Percentiles rank a stretch among this genome's conserved stretches.
Evolutionary conservation across 345 rosid genomes (phyloP).

Genomic region (Psidium guajava): DNA sequence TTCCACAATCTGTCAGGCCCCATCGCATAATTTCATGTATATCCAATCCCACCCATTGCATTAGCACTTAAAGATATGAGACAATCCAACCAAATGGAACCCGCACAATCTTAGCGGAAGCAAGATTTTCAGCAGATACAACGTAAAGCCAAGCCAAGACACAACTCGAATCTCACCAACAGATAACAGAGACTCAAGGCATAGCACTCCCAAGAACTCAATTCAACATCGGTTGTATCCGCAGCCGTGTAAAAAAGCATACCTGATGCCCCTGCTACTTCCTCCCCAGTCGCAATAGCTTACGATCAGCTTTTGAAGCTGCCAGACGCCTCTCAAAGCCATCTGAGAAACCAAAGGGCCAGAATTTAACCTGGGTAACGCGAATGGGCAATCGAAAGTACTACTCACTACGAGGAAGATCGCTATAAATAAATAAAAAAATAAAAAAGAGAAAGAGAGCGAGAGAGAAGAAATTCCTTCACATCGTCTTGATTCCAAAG

Average conservation of each 20-base stretch:
- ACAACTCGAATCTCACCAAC: not conserved
- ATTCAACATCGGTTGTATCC: not conserved
- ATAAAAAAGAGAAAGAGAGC: no score
- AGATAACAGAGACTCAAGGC: not conserved
- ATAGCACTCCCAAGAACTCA: not conserved
- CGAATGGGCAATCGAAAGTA: not conserved
- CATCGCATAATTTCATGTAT: not conserved
- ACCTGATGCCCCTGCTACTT: constrained; percentile 87
- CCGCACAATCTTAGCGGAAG: not conserved
- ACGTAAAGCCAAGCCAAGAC: not conserved
- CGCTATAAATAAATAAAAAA: not conserved
- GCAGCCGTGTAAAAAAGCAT: not conserved
- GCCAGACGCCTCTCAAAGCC: constrained; percentile 88
- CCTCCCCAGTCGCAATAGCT: constrained; percentile 95
- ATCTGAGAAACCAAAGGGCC: constrained; percentile 12
- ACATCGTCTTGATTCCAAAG: not conserved
- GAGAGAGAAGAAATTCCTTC: not conserved
- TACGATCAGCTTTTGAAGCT: constrained; percentile 69
- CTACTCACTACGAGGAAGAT: not conserved
- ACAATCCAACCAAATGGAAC: not conserved
- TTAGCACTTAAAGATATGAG: not conserved
- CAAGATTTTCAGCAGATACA: not conserved
- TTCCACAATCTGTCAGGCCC: not conserved
- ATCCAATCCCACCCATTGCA: not conserved
- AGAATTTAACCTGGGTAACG: not conserved